phyloP scores from a whole-genome alignment of 805 yeast species.

The Yarrowia deformans region DNA sequence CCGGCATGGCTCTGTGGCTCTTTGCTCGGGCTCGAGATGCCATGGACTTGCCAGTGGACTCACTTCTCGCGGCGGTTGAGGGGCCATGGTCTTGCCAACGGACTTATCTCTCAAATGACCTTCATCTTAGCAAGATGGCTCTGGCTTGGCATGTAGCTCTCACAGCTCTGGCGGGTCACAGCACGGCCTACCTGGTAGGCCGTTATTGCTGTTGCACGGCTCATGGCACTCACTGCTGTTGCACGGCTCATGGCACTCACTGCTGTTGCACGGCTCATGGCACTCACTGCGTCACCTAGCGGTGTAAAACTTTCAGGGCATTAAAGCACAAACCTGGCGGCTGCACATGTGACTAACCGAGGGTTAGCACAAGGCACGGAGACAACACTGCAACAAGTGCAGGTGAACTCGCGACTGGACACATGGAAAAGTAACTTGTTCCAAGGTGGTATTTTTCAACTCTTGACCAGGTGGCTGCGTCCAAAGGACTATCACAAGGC shows the following conservation, averaged over 20 bases:
- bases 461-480: constrained; percentile 30
- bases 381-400: neutral
- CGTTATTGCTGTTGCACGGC: neutral
- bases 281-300: neutral
- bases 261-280: constrained; percentile 5
- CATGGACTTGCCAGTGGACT: neutral
- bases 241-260: neutral
- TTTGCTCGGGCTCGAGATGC: neutral
- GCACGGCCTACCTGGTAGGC: constrained; percentile 16
- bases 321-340: constrained; percentile 20
- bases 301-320: constrained; percentile 6
- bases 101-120: neutral
- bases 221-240: neutral
- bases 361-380: constrained; percentile 21
- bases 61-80: neutral
- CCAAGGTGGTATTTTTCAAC: constrained; percentile 30
- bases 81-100: neutral
- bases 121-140: neutral
- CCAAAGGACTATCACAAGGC: constrained; percentile 16
- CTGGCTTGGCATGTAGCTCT: neutral
- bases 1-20: neutral
- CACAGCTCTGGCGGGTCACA: neutral
- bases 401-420: constrained; percentile 32
- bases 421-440: constrained; percentile 3
- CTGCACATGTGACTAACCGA: constrained; percentile 23